A percentile compares a stretch with the other conserved stretches of the same genome.
Evolutionary conservation across 768 basidiomycete genomes (phyloP).

Genomic region (Kwoniella newhampshirensis): DNA sequence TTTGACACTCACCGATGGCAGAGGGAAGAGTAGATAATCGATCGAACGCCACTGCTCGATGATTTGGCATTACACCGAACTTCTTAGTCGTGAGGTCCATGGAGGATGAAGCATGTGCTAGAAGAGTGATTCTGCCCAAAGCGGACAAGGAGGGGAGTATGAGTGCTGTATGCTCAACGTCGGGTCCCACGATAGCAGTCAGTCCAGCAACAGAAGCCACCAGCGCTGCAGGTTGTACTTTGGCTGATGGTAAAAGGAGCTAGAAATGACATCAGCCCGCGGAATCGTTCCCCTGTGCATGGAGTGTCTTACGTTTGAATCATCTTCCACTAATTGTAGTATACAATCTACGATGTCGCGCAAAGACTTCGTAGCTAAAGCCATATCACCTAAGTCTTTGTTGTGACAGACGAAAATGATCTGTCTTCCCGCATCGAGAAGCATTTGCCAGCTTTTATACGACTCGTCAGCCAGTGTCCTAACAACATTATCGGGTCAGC

Average conservation of each 20-base stretch:
- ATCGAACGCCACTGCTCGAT: constrained; percentile 23
- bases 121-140: constrained; percentile 10
- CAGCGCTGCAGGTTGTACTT: constrained; percentile 15
- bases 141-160: constrained; percentile 11
- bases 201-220: constrained; percentile 19
- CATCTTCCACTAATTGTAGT: constrained; percentile 5
- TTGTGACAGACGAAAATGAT: constrained; percentile 30
- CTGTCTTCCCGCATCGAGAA: constrained; percentile 33
- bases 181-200: constrained; percentile 12
- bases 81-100: background rate
- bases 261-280: background rate
- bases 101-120: constrained; percentile 14
- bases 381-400: constrained; percentile 27
- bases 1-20: constrained; percentile 26
- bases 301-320: constrained; percentile 16
- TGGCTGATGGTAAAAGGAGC: constrained; percentile 9
- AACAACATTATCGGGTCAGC: no score
- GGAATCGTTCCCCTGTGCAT: background rate
- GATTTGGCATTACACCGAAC: background rate
- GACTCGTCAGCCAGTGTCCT: background rate
- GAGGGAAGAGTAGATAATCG: constrained; percentile 27
- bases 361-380: constrained; percentile 15
- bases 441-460: constrained; percentile 33
- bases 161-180: constrained; percentile 19
- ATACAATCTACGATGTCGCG: constrained; percentile 11